Evolutionary conservation across 2,329 filamentous ascomycete species (phyloP), one percentile per base, ranked within the genome.

Genomic region (Fusarium hostae): DNA sequence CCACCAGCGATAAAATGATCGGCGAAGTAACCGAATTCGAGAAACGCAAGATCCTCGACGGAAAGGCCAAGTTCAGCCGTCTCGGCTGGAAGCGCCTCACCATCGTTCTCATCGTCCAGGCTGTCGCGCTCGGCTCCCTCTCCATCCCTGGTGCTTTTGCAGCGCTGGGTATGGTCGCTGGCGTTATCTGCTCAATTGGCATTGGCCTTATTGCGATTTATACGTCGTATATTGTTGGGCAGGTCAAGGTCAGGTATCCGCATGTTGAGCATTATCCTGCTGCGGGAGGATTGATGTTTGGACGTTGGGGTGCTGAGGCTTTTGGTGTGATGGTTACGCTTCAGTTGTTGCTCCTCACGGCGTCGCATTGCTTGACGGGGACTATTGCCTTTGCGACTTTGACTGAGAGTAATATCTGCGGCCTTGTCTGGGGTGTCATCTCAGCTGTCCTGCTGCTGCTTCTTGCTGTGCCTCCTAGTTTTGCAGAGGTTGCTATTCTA

Each of bases 321-420:
- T 82, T 91, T 52, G 88, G 88, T 16, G 78, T 82, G 45, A 88
- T 85, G 56, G 88, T 90, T 68, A 81, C 86, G 7, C 77, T 92
- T 12, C 88, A 91, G 77, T 81, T 92, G 10, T 78, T 91, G 39
- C 91, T 92, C 78, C 86, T 91, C 74, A 89, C 90, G 80, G 88
- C 86, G 20, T 90, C 89, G n/a, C 91, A 93, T 78, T 82, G 91
- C 45, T 81, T 92, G 57, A 91, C 89, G 1, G 91, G 91, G 72
- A 85, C 85, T 16, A 89, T 92, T 67, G 90, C 89, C 68, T 86
- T 92, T 79, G 89, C 89, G 69, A 87, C 84, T 28, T 80, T 92
- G 45, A 90, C 89, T 2, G 79, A 86, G 5, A 85, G 90, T 71
- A 85, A 73, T 32, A 62, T 78, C 9, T 84, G 82, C 77, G 79